Evolutionary conservation across 2,329 filamentous ascomycete genomes (phyloP), one percentile per base, ranked within the genome.

Genomic region (Xylaria sp.): DNA sequence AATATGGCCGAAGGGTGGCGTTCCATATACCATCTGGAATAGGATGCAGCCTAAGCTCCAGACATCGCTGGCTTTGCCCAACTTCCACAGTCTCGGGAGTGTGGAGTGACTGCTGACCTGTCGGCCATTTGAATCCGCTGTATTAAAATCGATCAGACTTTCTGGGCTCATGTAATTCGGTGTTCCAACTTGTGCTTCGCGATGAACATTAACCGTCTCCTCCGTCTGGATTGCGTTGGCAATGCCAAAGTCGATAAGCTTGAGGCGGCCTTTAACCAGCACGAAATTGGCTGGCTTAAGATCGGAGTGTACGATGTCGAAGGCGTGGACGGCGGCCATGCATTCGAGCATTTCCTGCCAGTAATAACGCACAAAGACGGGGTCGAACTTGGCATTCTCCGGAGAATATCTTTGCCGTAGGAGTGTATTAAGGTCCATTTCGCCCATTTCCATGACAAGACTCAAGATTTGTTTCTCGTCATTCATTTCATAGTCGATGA

Each of bases 301-400:
- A 74, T 99, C 95, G 0, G 93, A 97, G 78, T 99, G 95, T 2
- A 99, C 95, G 67, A 99, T 94, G 73, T 97, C 93, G 75, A 90
- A 84, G 12, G 90, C 86, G 74, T 99, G 95, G 0, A 99, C 93
- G 0, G 94, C 87, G 69, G 92, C 87, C 5, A 99, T 87, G 74
- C 95, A 98, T 76, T 97, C 93, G 17, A 99, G 88, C 95, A 99
- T 99, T 78, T 99, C 95, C 77, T 96, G 95, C 95, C 95, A 99
- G 82, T 97, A 97, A 78, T 92, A 96, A n/a, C 95, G 90, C 12
- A 95, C 92, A 76, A 98, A 97, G 56, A 90, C 91, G 1, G 92
- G 85, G 74, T 99, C 95, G 64, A 99, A 90, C 63, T 84, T 86
- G 40, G 91, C 87, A 57, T 90, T 87, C 64, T 93, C 89, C 0